Evolutionary conservation across 768 basidiomycete genomes (phyloP).

Genomic region (Termitomyces sp.): DNA sequence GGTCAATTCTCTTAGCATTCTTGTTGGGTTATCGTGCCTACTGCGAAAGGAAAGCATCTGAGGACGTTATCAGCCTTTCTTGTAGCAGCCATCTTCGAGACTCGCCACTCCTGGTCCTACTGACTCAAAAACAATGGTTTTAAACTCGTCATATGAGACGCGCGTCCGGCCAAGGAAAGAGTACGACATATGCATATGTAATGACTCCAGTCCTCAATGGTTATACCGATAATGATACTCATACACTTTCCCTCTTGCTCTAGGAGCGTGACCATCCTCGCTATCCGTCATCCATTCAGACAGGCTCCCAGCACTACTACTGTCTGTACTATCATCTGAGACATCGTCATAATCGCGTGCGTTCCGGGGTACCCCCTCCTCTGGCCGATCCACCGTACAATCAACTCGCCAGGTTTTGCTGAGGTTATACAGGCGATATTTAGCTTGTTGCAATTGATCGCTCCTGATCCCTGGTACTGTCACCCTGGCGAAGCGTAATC

Average conservation of each 20-base stretch:
- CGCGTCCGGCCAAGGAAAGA: not conserved
- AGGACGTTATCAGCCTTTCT: no score
- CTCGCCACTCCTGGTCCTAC: no score
- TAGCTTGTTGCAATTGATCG: slow-evolving; percentile 1
- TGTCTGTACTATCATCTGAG: slow-evolving; percentile 4
- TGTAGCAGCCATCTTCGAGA: no score
- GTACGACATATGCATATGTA: no score
- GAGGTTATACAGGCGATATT: not conserved
- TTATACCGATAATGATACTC: slow-evolving; percentile 2
- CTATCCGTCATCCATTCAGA: slow-evolving; percentile 4
- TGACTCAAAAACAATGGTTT: no score
- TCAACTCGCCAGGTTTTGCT: slow-evolving; percentile 2
- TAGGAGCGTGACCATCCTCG: slow-evolving; percentile 2
- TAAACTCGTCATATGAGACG: no score
- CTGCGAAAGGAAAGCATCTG: no score
- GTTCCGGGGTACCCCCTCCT: not conserved
- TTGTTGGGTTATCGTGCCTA: no score
- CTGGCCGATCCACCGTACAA: slow-evolving; percentile 1
- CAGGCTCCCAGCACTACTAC: slow-evolving; percentile 5
- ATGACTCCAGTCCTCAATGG: not conserved
- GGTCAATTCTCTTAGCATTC: no score
- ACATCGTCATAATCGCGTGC: not conserved
- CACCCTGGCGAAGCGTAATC: not conserved
- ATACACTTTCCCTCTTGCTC: slow-evolving; percentile 2
- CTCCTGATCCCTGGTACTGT: not conserved